Conservation (phyloP, 495 filamentous ascomycete genomes). For the Podospora pseudocomata region DNA sequence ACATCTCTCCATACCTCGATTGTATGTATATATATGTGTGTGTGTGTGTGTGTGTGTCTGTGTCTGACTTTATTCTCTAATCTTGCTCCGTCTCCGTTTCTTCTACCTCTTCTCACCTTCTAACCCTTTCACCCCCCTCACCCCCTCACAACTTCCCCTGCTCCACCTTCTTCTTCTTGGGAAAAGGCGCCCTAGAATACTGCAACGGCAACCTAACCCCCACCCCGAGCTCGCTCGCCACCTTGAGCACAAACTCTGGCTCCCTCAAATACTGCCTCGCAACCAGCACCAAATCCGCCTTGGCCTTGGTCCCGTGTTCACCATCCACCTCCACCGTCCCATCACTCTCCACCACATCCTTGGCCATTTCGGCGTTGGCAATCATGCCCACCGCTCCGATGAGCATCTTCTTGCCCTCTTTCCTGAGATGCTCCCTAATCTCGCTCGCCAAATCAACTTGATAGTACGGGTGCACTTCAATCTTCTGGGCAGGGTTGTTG, state of each 20-base stretch:
- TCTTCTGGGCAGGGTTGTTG: slow-evolving; percentile 57
- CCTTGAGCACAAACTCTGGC: slow-evolving; percentile 61
- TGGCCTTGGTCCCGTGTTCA: slow-evolving; percentile 42
- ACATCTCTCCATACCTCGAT: too few species aligned
- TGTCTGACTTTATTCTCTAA: too few species aligned
- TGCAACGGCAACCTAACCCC: slow-evolving; percentile 54
- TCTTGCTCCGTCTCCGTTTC: too few species aligned
- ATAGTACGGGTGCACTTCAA: slow-evolving; percentile 54
- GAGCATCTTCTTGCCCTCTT: slow-evolving; percentile 51
- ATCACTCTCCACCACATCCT: slow-evolving; percentile 45
- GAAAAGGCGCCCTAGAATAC: slow-evolving; percentile 34
- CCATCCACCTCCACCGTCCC: slow-evolving; percentile 41
- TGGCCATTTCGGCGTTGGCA: slow-evolving; percentile 58
- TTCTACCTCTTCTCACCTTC: neutral
- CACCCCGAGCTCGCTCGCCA: slow-evolving; percentile 58
- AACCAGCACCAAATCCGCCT: slow-evolving; percentile 62
- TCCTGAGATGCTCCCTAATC: slow-evolving; percentile 55
- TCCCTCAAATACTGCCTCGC: slow-evolving; percentile 64
- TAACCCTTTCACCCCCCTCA: too few species aligned
- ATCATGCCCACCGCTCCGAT: slow-evolving; percentile 76
- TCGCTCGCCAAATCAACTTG: slow-evolving; percentile 61
- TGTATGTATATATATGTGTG: too few species aligned
- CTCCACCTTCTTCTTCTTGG: slow-evolving; percentile 1
- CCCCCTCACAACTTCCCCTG: neutral
- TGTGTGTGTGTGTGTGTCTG: too few species aligned